Percentiles rank a stretch among this genome's conserved stretches.
Evolutionary conservation across 1,139 yeast genomes (phyloP).

Genomic region (Kluyveromyces sp.): DNA sequence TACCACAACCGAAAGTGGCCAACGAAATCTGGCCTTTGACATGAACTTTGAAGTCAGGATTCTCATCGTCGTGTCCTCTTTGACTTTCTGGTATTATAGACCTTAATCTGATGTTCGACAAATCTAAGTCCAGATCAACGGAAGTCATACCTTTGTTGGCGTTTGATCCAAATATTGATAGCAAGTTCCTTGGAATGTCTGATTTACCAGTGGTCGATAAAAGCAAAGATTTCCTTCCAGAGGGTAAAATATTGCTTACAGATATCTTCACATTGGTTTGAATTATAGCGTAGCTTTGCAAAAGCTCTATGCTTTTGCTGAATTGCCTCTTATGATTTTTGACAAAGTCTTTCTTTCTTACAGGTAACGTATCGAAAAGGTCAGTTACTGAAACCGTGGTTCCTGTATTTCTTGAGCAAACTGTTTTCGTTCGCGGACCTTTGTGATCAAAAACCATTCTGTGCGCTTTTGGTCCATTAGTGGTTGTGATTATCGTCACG

Average conservation of each 20-base stretch:
- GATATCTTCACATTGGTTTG: constrained; percentile 50
- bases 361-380: constrained; percentile 63
- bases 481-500: constrained; percentile 48
- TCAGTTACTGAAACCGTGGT: constrained; percentile 48
- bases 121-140: constrained; percentile 35
- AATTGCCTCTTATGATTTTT: constrained; percentile 69
- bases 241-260: constrained; percentile 39
- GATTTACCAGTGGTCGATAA: constrained; percentile 45
- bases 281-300: constrained; percentile 67
- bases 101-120: background rate
- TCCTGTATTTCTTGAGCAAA: constrained; percentile 52
- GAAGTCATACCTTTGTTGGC: constrained; percentile 52
- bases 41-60: constrained; percentile 28
- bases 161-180: constrained; percentile 63
- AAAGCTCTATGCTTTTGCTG: constrained; percentile 49
- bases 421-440: constrained; percentile 44
- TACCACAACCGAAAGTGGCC: constrained; percentile 69
- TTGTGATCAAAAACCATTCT: constrained; percentile 43
- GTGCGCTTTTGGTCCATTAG: constrained; percentile 52
- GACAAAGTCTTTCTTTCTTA: constrained; percentile 61
- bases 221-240: constrained; percentile 45
- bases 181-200: constrained; percentile 46
- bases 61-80: background rate
- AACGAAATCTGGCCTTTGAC: constrained; percentile 63
- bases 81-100: constrained; percentile 2